Conservation (phyloP, 2,329 filamentous ascomycete genomes). For the Trichoderma pleuroti region DNA sequence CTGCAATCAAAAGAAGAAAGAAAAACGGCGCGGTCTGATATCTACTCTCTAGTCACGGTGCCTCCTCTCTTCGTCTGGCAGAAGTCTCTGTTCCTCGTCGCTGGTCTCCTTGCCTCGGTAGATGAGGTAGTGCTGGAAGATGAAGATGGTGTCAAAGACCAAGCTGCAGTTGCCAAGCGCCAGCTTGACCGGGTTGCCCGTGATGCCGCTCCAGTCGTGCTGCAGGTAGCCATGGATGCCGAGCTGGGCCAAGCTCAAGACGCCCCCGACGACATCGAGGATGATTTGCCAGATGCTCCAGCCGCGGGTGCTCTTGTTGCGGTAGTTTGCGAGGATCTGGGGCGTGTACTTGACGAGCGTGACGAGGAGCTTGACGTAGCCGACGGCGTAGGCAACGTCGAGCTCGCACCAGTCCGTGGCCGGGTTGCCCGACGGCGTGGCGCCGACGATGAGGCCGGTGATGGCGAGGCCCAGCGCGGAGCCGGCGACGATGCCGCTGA, state of each 20-base stretch:
- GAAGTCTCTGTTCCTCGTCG: conserved; percentile 26
- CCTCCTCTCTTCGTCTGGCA: conserved; percentile 27
- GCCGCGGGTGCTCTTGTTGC: conserved; percentile 77
- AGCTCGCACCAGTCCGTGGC: conserved; percentile 56
- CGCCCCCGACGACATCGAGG: conserved; percentile 75
- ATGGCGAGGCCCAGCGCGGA: conserved; percentile 58
- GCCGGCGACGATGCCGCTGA: conserved; percentile 67
- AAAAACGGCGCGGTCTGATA: not conserved
- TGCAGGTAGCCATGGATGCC: conserved; percentile 80
- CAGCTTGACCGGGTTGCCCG: conserved; percentile 89
- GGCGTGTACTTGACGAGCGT: conserved; percentile 93
- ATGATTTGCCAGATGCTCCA: conserved; percentile 86
- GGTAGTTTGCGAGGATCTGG: conserved; percentile 78
- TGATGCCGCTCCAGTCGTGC: conserved; percentile 84
- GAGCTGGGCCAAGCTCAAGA: conserved; percentile 78
- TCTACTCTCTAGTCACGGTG: conserved; percentile 8
- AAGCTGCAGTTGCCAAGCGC: conserved; percentile 81
- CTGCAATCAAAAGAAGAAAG: not conserved
- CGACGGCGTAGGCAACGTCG: conserved; percentile 64
- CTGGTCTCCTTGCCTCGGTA: conserved; percentile 46
- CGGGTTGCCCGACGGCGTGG: conserved; percentile 37
- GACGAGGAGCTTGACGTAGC: conserved; percentile 84
- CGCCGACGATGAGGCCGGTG: conserved; percentile 46
- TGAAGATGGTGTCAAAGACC: conserved; percentile 81
- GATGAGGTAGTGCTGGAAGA: conserved; percentile 81